phyloP scores from a whole-genome alignment of 768 basidiomycete genomes.

The Dacryopinax spathularia region DNA sequence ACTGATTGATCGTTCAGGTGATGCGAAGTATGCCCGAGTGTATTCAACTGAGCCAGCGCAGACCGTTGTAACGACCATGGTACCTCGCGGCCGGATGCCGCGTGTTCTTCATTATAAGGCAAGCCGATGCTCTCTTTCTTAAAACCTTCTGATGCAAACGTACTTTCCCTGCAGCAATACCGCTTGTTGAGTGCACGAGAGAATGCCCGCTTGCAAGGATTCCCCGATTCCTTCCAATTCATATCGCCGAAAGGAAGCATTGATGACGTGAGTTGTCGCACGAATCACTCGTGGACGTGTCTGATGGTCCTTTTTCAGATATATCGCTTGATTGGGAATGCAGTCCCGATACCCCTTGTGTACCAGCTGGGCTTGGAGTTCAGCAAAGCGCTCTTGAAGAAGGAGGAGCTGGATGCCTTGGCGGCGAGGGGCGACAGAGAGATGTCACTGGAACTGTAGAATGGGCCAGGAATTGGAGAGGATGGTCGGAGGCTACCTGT shows the following conservation, averaged over 20 bases:
- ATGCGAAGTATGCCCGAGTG: neutral
- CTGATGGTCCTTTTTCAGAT: no score
- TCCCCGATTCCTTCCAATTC: conserved; percentile 62
- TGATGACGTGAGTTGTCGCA: conserved; percentile 15
- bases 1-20: neutral
- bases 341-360: neutral
- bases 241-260: conserved; percentile 38
- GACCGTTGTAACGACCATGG: neutral
- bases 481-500: neutral
- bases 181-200: conserved; percentile 64
- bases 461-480: no score
- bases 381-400: neutral
- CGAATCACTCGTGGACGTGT: neutral
- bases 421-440: neutral
- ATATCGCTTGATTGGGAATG: conserved; percentile 60
- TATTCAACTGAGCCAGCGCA: neutral
- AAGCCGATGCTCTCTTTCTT: conserved; percentile 14
- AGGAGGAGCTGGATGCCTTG: neutral
- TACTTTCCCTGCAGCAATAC: conserved; percentile 34
- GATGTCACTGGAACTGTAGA: neutral
- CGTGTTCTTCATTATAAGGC: conserved; percentile 55
- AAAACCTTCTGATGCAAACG: neutral
- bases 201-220: conserved; percentile 66
- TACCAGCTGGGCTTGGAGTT: neutral
- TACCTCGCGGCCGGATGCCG: neutral